Evolutionary conservation across 176 grass and related monocot genomes (phyloP), one percentile per base, ranked within the genome.

Genomic region (Eleusine indica): DNA sequence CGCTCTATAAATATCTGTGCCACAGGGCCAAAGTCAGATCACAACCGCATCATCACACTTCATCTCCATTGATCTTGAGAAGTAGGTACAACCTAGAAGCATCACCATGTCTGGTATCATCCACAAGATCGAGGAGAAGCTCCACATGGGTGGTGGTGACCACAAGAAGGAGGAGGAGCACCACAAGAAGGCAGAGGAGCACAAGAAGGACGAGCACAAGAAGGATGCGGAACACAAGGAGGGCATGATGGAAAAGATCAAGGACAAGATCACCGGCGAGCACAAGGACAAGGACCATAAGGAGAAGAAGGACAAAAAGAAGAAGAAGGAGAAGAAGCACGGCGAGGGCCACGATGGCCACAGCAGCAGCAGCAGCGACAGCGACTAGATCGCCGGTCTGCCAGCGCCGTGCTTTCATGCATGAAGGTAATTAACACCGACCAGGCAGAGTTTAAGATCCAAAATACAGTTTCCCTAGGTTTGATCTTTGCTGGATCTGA

Each of bases 281-380:
- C 78, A 92, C 83, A 88, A 85, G 63, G 72, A 81, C 18, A 48
- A 86, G 75, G 56, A 92, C 62, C 62, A 86, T 66, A 46, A 80
- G 29, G 70, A 57, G 39, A 18, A 7, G 22, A 80, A 81, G 67
- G 79, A 81, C 38, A 71, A 92, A 70, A 91, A 97, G 84, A 65
- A 85, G 64, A 93, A 96, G 69, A 89, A 89, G 78, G 72, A 89
- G 32, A 80, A 89, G 84, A 92, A 94, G 86, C 47, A 91, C 76
- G 78, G 80, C 75, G 82, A 90, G 39, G 93, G 83, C 70, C 64
- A 93, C 32, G 81, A 85, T 54, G 67, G 73, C 65, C 53, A 66
- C 75, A 80, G 87, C 79, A 93, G 91, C 93, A 94, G 84, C 84
- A 90, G 89, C 89, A 97, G 94, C 84, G 94, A 92, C 87, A 90